A percentile compares a stretch with the other conserved stretches of the same genome.
Conservation (phyloP, 257 asterid genomes). For the Solanum dulcamara region DNA sequence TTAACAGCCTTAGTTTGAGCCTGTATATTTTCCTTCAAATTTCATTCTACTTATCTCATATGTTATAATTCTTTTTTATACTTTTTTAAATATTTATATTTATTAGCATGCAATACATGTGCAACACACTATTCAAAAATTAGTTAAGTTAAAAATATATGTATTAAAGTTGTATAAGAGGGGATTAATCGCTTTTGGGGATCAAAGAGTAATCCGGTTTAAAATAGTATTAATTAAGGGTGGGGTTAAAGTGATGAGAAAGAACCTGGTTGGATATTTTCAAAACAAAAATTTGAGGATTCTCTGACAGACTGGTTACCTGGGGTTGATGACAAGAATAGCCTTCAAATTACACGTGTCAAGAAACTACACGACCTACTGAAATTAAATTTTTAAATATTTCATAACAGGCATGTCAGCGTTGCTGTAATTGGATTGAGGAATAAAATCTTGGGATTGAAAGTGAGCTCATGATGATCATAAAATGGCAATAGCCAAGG, state of each 20-base stretch:
- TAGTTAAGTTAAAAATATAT: too few species aligned
- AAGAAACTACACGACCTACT: neutral
- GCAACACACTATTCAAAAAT: too few species aligned
- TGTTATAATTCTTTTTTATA: too few species aligned
- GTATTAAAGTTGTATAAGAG: too few species aligned
- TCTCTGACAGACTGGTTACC: conserved; percentile 1
- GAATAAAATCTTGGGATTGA: neutral
- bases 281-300: neutral
- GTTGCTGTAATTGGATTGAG: neutral
- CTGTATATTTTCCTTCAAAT: too few species aligned
- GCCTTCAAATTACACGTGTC: neutral
- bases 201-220: too few species aligned
- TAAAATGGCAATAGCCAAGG: neutral
- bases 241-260: neutral
- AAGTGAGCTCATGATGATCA: neutral
- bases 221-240: neutral
- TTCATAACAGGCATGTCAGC: neutral
- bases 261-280: neutral
- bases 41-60: too few species aligned
- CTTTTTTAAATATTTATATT: too few species aligned
- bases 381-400: neutral
- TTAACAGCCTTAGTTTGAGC: too few species aligned
- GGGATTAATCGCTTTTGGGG: too few species aligned
- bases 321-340: neutral
- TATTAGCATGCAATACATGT: too few species aligned